These are phyloP conservation scores for Pterocarpus macrocarpus DNA, from an alignment of 306 rosid genomes.

Conservation along the genomic window DNA sequence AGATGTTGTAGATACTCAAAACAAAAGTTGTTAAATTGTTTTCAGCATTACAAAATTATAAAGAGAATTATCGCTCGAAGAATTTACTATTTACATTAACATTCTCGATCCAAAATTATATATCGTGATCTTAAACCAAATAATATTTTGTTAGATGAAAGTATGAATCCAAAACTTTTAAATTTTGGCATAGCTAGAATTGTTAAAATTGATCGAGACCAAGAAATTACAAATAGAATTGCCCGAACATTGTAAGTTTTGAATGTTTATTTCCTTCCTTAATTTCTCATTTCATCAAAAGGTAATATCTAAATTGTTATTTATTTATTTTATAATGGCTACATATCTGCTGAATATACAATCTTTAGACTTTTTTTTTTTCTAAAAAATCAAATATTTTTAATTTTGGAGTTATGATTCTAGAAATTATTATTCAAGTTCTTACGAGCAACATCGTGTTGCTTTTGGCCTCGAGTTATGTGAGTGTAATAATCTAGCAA, in stretches of 20 bases:
- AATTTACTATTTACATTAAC: conserved; percentile 58
- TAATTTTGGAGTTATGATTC: conserved; percentile 56
- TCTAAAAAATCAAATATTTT: conserved; percentile 54
- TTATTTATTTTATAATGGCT: conserved; percentile 37
- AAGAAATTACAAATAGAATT: conserved; percentile 44
- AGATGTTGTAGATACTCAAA: conserved; percentile 20
- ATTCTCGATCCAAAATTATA: conserved; percentile 54
- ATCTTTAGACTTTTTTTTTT: conserved; percentile 48
- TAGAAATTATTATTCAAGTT: conserved; percentile 45
- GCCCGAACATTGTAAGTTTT: conserved; percentile 62
- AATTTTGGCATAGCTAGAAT: conserved; percentile 65
- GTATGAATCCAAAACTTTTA: conserved; percentile 57
- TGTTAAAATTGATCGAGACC: conserved; percentile 35
- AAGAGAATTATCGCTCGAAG: conserved; percentile 53
- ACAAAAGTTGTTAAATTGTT: conserved; percentile 48
- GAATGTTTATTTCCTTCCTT: background rate
- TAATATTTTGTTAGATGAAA: conserved; percentile 51
- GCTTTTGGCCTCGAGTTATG: conserved; percentile 21
- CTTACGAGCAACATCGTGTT: background rate
- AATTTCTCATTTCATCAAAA: background rate
- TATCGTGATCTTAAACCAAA: conserved; percentile 64
- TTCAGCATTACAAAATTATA: conserved; percentile 44
- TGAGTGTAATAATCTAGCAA: conserved; percentile 6
- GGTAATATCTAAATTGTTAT: background rate
- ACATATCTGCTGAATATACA: conserved; percentile 56